Base-by-base conservation (phyloP, 352 stramenopile genomes). In the Discostella stelligera region DNA sequence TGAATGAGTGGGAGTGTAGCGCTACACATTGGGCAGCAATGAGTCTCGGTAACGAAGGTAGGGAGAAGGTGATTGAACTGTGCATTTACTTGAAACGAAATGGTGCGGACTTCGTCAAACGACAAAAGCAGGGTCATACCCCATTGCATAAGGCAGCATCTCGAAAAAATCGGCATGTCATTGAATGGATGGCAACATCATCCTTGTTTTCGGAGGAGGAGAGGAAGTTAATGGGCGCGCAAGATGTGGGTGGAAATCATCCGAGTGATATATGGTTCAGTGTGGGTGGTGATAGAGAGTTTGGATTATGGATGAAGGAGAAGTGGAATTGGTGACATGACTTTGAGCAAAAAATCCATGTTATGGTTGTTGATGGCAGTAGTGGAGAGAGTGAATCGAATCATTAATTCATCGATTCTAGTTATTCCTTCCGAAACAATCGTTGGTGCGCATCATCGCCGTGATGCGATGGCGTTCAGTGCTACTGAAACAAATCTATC, bases 101-200 rank as follows among this genome's bases (percentile, higher is more conserved):
- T 3, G 32, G 60, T 16, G 70, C 87, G 10, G 64, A 78, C 44
- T 91, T 91, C 80, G 46, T 54, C 10, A 21, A 44, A 54, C 50
- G 20, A 20, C 87, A 93, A 60, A 80, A 73, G n/a, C 85, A 93
- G 63, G 87, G 87, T 4, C 87, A 93, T 70, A 76, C 79, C 11
- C 41, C 81, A 14, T 59, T 93, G 11, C 87, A 93, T 58, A 93
- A 93, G 64, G 85, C 87, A 41, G 85, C 85, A 27, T 83, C 89
- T n/a, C 74, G 66, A 55, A 61, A 67, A 23, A 93, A 93, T 80
- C 20, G 44, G 16, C 21, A 69, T 18, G 73, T 91, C 5, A 79
- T 91, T 46, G 66, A 84, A 71, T 93, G 87, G 87, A 58, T 91
- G 55, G 73, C 82, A 32, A 46, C 44, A 0, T 16, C 32, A 49